Conservation (phyloP, 2,329 filamentous ascomycete genomes). For the Emmonsiellopsis sp. region DNA sequence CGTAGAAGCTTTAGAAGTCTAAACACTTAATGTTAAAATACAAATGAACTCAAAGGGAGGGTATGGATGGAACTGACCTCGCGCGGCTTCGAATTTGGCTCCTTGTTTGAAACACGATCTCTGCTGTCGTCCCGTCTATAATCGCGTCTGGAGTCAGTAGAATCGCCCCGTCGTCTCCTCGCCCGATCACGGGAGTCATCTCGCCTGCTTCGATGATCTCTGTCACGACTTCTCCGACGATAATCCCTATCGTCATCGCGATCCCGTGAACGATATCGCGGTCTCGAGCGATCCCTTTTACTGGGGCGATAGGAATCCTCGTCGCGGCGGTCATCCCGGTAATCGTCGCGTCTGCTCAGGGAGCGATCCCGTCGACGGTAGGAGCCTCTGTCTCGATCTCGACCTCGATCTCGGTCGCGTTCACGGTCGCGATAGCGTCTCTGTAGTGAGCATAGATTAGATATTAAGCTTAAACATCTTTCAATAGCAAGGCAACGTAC, state of each 20-base stretch:
- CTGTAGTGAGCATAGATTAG: slow-evolving; percentile 31
- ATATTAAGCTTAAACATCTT: neutral
- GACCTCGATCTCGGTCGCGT: slow-evolving; percentile 43
- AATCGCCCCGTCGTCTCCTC: slow-evolving; percentile 57
- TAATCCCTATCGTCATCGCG: slow-evolving; percentile 50
- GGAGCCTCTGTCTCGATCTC: slow-evolving; percentile 49
- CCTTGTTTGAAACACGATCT: slow-evolving; percentile 44
- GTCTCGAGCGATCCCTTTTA: slow-evolving; percentile 54
- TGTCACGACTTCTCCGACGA: slow-evolving; percentile 57
- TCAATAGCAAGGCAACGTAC: slow-evolving; percentile 25
- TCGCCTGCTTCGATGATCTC: slow-evolving; percentile 60
- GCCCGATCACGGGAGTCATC: slow-evolving; percentile 63
- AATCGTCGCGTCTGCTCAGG: slow-evolving; percentile 39
- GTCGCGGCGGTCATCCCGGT: slow-evolving; percentile 48
- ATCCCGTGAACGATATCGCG: slow-evolving; percentile 54
- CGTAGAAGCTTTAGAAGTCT: slow-evolving; percentile 48
- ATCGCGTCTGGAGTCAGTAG: slow-evolving; percentile 60
- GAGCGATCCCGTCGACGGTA: slow-evolving; percentile 64
- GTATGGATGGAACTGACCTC: slow-evolving; percentile 44
- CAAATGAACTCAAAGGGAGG: neutral
- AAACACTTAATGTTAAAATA: slow-evolving; percentile 16
- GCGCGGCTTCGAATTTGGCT: slow-evolving; percentile 41
- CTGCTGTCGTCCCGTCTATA: slow-evolving; percentile 58
- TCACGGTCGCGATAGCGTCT: slow-evolving; percentile 43
- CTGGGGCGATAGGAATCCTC: slow-evolving; percentile 55